phyloP scores from a whole-genome alignment of 805 yeast species.

The Sugiyamaella americana region DNA sequence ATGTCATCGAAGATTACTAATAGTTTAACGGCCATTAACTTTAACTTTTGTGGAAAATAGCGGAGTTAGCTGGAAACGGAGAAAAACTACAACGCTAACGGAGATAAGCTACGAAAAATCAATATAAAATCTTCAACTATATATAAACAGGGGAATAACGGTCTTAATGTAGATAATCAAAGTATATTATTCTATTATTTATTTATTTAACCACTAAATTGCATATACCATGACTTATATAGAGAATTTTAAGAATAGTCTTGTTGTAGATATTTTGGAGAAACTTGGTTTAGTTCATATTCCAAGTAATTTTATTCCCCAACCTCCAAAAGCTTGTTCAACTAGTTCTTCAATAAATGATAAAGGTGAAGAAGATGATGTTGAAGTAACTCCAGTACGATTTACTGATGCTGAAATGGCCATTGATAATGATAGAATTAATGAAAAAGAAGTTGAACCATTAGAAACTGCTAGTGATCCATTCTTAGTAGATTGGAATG shows the following conservation, averaged over 20 bases:
- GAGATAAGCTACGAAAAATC: no score
- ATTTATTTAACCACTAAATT: no score
- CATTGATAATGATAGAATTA: background rate
- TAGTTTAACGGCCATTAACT: no score
- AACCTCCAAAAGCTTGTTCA: background rate
- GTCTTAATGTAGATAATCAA: no score
- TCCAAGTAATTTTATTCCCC: conserved; percentile 1
- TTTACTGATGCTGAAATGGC: background rate
- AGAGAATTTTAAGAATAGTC: conserved; percentile 5
- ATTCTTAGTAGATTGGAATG: conserved; percentile 11
- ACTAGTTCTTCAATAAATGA: background rate
- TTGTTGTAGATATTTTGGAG: conserved; percentile 8
- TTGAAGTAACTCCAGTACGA: background rate
- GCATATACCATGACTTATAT: conserved; percentile 7
- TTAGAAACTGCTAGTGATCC: conserved; percentile 1
- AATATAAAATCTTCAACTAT: no score
- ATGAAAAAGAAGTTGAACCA: background rate
- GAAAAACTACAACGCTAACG: no score
- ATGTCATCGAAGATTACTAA: no score
- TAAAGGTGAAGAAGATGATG: background rate
- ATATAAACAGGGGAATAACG: no score
- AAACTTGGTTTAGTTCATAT: conserved; percentile 1
- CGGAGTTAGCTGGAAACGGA: no score
- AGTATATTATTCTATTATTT: no score
- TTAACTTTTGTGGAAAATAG: no score